phyloP scores from a whole-genome alignment of 192 early-diverging fungal species.

The Umbelopsis sp. region DNA sequence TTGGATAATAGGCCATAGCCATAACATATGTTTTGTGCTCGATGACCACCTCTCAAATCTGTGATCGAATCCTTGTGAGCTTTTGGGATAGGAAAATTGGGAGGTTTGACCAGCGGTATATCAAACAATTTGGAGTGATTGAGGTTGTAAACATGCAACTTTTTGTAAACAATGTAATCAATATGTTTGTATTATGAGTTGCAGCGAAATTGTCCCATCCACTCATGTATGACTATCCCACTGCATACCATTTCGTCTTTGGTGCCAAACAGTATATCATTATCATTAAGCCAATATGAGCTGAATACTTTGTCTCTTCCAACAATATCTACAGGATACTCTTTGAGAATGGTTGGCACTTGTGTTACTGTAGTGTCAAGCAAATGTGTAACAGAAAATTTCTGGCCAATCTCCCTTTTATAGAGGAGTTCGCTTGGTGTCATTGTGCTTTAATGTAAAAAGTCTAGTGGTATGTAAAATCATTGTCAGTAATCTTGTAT shows the following conservation, averaged over 20 bases:
- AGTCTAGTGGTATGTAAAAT: background rate
- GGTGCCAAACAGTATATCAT: background rate
- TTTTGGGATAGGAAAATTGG: background rate
- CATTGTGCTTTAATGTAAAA: background rate
- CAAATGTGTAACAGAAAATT: background rate
- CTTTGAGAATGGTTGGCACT: background rate
- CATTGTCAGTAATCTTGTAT: background rate
- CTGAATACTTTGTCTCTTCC: background rate
- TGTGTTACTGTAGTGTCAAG: background rate
- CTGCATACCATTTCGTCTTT: background rate
- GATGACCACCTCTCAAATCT: no score
- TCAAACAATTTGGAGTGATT: background rate
- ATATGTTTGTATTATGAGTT: no score
- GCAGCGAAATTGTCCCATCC: no score
- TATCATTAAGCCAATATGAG: background rate
- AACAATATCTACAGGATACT: background rate
- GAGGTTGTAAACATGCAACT: background rate
- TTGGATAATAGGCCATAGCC: no score
- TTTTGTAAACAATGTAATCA: no score
- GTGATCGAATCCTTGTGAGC: no score
- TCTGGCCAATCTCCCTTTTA: background rate
- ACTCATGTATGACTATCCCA: no score
- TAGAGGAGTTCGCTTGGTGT: background rate
- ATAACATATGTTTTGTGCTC: no score
- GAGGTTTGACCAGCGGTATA: background rate